These are phyloP conservation scores for Manihot esculenta DNA, from an alignment of 441 rosid genomes.

Conservation along the genomic window DNA sequence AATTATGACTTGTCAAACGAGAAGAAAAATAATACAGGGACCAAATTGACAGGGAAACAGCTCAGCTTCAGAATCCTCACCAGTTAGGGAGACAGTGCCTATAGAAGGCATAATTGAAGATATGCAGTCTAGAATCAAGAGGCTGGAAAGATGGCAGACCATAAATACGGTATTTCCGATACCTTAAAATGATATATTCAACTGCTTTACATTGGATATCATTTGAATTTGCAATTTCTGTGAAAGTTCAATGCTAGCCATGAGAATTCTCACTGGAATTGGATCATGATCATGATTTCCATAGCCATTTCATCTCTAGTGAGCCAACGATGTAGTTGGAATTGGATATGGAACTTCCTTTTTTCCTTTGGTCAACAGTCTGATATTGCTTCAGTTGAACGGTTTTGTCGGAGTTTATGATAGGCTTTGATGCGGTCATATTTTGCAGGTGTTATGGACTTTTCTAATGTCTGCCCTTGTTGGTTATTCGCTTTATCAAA, in stretches of 20 bases:
- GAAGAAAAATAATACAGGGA: background rate
- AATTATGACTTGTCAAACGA: background rate
- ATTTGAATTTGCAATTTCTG: background rate
- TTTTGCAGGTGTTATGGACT: conserved; percentile 87
- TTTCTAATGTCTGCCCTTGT: conserved; percentile 95
- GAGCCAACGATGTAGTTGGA: no score
- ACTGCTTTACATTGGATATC: background rate
- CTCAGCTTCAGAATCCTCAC: conserved; percentile 80
- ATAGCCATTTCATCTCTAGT: background rate
- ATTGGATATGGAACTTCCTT: background rate
- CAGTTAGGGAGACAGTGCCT: conserved; percentile 62
- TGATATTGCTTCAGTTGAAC: background rate
- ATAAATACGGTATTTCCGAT: conserved; percentile 69
- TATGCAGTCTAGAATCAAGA: conserved; percentile 82
- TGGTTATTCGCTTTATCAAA: conserved; percentile 95
- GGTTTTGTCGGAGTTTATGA: background rate
- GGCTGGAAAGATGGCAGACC: conserved; percentile 92
- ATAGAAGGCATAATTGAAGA: conserved; percentile 77
- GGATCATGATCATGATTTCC: background rate
- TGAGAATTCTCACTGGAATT: no score
- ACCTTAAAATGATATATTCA: background rate
- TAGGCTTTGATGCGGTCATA: background rate
- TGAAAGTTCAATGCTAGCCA: no score
- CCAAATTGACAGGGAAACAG: conserved; percentile 58
- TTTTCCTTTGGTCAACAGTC: background rate